A percentile compares a stretch with the other conserved stretches of the same genome.
Evolutionary conservation across 164 flowering plant species (phyloP).

Genomic region (Amborella trichopoda): DNA sequence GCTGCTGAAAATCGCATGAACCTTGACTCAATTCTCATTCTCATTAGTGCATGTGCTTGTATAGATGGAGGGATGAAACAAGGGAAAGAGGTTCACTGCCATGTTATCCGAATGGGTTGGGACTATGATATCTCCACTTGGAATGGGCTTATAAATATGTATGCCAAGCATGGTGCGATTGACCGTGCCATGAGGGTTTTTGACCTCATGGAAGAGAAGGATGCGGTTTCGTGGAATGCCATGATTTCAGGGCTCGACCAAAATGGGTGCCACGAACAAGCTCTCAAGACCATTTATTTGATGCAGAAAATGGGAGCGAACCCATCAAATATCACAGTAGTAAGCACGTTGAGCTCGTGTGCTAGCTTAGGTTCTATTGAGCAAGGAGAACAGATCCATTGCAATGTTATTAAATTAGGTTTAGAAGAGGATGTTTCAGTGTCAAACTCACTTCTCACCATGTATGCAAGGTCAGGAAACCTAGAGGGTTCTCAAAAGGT

Average conservation of each 20-base stretch:
- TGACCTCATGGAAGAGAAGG: constrained; percentile 38
- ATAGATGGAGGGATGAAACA: constrained; percentile 24
- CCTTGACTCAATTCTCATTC: constrained; percentile 52
- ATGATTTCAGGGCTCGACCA: constrained; percentile 82
- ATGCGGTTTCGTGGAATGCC: constrained; percentile 79
- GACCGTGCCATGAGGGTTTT: constrained; percentile 42
- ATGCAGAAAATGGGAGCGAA: constrained; percentile 44
- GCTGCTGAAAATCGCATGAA: constrained; percentile 30
- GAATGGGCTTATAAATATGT: constrained; percentile 75
- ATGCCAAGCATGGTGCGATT: constrained; percentile 64
- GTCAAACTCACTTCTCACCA: constrained; percentile 67
- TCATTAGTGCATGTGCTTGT: constrained; percentile 63
- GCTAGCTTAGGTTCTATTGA: constrained; percentile 44
- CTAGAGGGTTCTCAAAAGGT: constrained; percentile 40
- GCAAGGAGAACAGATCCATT: constrained; percentile 54
- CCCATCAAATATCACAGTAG: constrained; percentile 62
- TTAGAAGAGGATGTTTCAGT: constrained; percentile 76
- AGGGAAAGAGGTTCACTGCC: constrained; percentile 73
- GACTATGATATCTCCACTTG: constrained; percentile 30
- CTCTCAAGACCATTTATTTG: constrained; percentile 25
- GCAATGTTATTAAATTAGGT: constrained; percentile 64
- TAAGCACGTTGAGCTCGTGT: constrained; percentile 79
- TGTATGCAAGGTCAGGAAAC: constrained; percentile 49
- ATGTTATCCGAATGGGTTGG: constrained; percentile 40
- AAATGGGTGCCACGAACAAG: constrained; percentile 48